Evolutionary conservation across 2,329 filamentous ascomycete species (phyloP).

Genomic region (Talaromyces funiculosus): DNA sequence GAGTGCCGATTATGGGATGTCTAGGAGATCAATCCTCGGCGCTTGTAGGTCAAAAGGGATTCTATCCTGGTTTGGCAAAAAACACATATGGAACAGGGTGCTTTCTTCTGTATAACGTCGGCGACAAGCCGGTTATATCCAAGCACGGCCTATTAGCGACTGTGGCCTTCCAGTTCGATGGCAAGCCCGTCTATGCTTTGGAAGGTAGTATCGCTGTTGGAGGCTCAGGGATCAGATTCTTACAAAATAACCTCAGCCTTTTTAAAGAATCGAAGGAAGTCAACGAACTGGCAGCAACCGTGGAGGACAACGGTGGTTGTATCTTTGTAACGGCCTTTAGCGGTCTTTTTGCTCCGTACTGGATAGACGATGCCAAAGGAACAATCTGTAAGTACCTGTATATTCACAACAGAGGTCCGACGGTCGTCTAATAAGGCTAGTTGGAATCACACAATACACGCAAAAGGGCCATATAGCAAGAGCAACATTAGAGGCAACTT

Average conservation of each 20-base stretch:
- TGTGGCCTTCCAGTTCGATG: conserved; percentile 73
- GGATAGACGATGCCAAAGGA: conserved; percentile 90
- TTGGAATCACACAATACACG: conserved; percentile 80
- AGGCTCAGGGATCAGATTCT: conserved; percentile 72
- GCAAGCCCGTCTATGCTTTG: conserved; percentile 69
- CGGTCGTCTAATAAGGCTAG: conserved; percentile 30
- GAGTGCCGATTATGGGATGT: conserved; percentile 69
- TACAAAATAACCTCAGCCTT: conserved; percentile 60
- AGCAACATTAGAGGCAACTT: conserved; percentile 83
- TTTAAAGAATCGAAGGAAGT: conserved; percentile 57
- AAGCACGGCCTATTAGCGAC: conserved; percentile 76
- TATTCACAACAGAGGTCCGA: background rate
- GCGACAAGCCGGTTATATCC: conserved; percentile 76
- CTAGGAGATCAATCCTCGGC: conserved; percentile 82
- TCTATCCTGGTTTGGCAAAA: conserved; percentile 75
- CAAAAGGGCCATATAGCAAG: conserved; percentile 80
- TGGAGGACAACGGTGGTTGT: conserved; percentile 73
- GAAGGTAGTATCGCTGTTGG: conserved; percentile 81
- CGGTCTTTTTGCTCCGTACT: conserved; percentile 86
- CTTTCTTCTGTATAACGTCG: conserved; percentile 84
- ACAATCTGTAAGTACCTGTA: conserved; percentile 58
- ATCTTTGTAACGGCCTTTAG: conserved; percentile 87
- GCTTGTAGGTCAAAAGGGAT: conserved; percentile 78
- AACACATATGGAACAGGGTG: conserved; percentile 89
- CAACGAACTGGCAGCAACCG: conserved; percentile 57